These are phyloP conservation scores for Leccinum solheimii DNA, from an alignment of 1,284 basidiomycete genomes.

Conservation along the genomic window DNA sequence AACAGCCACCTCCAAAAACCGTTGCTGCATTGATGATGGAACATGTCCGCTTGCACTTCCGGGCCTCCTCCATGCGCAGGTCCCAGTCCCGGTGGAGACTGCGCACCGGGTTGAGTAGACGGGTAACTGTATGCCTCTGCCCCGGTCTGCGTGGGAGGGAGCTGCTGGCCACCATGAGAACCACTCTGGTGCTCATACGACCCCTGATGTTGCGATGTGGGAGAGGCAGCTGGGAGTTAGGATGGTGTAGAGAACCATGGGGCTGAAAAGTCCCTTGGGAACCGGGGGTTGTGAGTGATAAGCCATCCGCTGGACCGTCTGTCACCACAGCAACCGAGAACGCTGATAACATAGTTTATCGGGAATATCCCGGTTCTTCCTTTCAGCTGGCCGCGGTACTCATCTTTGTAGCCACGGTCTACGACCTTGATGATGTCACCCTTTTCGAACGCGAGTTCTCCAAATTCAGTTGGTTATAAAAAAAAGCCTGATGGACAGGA, in stretches of 20 bases:
- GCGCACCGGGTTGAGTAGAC: constrained; percentile 13
- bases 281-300: constrained; percentile 10
- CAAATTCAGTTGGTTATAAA: constrained; percentile 87
- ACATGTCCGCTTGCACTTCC: constrained; percentile 26
- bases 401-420: constrained; percentile 97
- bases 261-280: constrained; percentile 18
- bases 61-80: constrained; percentile 22
- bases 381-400: constrained; percentile 96
- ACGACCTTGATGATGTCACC: constrained; percentile 97
- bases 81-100: constrained; percentile 16
- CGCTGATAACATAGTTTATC: constrained; percentile 90
- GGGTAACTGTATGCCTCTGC: constrained; percentile 20
- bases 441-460: constrained; percentile 93
- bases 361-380: constrained; percentile 97
- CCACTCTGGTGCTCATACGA: constrained; percentile 24
- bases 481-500: constrained; percentile 27
- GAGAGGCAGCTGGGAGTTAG: constrained; percentile 11
- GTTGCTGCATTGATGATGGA: constrained; percentile 22
- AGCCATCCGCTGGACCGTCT: constrained; percentile 29
- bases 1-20: constrained; percentile 35
- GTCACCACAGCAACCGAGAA: constrained; percentile 70
- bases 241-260: constrained; percentile 12
- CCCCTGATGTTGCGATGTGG: constrained; percentile 21
- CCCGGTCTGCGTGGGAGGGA: constrained; percentile 8
- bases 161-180: not conserved